These are phyloP conservation scores for Acanthamoeba rhysodes DNA, from an alignment of 208 protist species.

Conservation along the genomic window DNA sequence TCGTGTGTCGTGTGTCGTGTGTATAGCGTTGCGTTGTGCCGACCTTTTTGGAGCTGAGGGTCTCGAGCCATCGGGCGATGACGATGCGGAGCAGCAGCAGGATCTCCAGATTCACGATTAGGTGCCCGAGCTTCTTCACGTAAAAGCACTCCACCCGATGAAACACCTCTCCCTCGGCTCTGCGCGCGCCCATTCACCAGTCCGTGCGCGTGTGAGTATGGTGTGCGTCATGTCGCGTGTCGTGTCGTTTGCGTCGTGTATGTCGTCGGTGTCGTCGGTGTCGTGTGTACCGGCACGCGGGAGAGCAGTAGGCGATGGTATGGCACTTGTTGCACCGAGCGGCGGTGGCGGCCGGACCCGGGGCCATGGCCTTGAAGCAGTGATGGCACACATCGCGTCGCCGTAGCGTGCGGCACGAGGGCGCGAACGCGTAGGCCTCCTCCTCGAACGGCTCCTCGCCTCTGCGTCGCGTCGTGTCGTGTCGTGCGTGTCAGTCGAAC, in stretches of 20 bases:
- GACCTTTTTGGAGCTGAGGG: not conserved
- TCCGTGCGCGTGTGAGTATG: too few species aligned
- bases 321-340: slow-evolving; percentile 4
- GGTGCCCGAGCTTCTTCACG: slow-evolving; percentile 4
- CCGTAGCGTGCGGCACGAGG: slow-evolving; percentile 22
- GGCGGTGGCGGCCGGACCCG: not conserved
- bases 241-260: too few species aligned
- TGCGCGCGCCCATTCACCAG: not conserved
- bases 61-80: slow-evolving; percentile 31
- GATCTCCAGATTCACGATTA: slow-evolving; percentile 12
- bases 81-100: slow-evolving; percentile 42
- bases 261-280: not conserved
- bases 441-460: slow-evolving; percentile 49
- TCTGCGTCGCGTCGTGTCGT: not conserved
- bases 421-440: slow-evolving; percentile 51
- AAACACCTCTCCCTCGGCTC: slow-evolving; percentile 22
- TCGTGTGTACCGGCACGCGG: not conserved
- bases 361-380: not conserved
- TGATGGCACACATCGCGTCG: slow-evolving; percentile 56
- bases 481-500: not conserved
- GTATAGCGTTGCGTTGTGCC: too few species aligned
- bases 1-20: not conserved
- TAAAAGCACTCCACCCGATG: slow-evolving; percentile 53
- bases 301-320: slow-evolving; percentile 27
- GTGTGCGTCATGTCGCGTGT: too few species aligned